Evolutionary conservation across 23 red algal species (phyloP).

Genomic region (Porphyridium purpureum): DNA sequence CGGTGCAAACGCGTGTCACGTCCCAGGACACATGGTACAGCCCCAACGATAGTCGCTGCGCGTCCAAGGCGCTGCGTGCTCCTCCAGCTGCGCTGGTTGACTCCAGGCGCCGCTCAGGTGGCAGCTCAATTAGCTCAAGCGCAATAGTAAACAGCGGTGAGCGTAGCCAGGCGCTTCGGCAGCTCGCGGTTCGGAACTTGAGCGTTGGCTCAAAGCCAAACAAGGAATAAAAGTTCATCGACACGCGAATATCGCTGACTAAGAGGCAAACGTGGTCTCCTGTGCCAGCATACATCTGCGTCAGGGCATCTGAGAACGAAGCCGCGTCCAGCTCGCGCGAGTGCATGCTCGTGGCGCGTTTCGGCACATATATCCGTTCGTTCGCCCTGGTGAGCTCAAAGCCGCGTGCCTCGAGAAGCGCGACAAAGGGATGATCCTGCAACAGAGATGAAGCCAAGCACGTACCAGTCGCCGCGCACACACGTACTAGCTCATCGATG

Average conservation of each 20-base stretch:
- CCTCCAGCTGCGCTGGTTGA: not conserved
- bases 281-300: too few relatives aligned
- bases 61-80: not conserved
- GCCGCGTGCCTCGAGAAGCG: too few relatives aligned
- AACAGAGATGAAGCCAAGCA: too few relatives aligned
- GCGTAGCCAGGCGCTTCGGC: not conserved
- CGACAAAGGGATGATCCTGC: too few relatives aligned
- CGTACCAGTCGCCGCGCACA: too few relatives aligned
- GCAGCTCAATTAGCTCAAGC: not conserved
- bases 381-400: too few relatives aligned
- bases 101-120: not conserved
- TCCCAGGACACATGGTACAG: conserved; percentile 1
- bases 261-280: not conserved
- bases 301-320: too few relatives aligned
- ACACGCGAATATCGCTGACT: not conserved
- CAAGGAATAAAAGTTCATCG: not conserved
- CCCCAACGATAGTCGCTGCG: not conserved
- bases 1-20: conserved; percentile 1
- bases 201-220: not conserved
- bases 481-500: too few relatives aligned
- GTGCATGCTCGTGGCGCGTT: too few relatives aligned
- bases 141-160: not conserved
- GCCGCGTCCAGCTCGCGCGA: too few relatives aligned
- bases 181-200: not conserved
- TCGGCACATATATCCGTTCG: too few relatives aligned